These are phyloP conservation scores for Phytophthora syringae DNA, from an alignment of 352 stramenopile genomes.

Conservation along the genomic window DNA sequence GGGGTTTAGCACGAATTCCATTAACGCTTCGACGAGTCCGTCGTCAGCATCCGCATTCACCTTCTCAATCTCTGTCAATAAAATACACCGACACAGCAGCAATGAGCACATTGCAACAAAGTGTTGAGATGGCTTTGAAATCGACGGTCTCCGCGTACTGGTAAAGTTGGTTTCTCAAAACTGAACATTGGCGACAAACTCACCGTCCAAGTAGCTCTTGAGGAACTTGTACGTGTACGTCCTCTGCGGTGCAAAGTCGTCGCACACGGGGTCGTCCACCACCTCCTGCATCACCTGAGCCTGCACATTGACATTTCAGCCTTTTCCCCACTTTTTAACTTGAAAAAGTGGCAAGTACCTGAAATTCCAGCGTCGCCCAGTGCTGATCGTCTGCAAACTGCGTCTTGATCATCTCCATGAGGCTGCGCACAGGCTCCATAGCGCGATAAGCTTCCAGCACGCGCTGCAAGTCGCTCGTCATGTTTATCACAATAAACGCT, in stretches of 20 bases:
- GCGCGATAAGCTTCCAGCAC: slow-evolving; percentile 70
- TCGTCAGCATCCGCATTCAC: slow-evolving; percentile 55
- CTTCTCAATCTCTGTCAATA: slow-evolving; percentile 59
- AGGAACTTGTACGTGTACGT: slow-evolving; percentile 78
- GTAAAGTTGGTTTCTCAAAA: background rate
- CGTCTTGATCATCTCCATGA: slow-evolving; percentile 49
- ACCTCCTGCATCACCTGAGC: slow-evolving; percentile 57
- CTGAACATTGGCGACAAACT: background rate
- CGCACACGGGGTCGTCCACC: slow-evolving; percentile 58
- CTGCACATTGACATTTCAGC: slow-evolving; percentile 30
- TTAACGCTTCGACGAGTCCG: slow-evolving; percentile 54
- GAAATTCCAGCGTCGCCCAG: slow-evolving; percentile 63
- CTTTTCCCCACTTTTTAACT: background rate
- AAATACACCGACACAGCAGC: background rate
- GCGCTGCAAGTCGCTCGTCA: slow-evolving; percentile 34
- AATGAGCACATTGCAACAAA: background rate
- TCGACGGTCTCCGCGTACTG: slow-evolving; percentile 3
- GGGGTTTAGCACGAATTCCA: slow-evolving; percentile 59
- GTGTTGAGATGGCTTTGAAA: background rate
- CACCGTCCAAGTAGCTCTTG: slow-evolving; percentile 72
- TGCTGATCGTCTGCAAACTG: slow-evolving; percentile 27
- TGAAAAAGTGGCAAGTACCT: slow-evolving; percentile 40
- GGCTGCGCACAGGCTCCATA: slow-evolving; percentile 57
- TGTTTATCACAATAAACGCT: slow-evolving; percentile 3
- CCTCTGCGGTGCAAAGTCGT: slow-evolving; percentile 64